phyloP scores from a whole-genome alignment of 1,284 basidiomycete genomes.

The Mixia osmundae region DNA sequence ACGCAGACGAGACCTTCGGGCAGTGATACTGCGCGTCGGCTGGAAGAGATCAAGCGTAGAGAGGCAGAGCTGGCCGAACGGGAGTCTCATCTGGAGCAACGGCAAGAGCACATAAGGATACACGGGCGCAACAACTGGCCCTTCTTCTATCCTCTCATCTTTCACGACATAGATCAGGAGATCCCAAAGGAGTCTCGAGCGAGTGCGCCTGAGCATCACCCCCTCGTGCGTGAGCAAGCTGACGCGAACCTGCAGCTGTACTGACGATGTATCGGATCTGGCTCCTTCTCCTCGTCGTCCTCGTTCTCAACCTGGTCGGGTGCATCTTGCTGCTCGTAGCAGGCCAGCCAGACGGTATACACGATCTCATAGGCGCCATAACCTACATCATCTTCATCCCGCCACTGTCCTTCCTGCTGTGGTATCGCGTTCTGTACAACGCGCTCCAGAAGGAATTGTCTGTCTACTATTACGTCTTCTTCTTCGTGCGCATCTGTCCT shows the following conservation, averaged over 20 bases:
- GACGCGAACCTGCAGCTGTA: too few relatives aligned
- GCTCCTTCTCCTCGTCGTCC: constrained; percentile 32
- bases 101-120: constrained; percentile 6
- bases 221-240: too few relatives aligned
- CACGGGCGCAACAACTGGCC: constrained; percentile 80
- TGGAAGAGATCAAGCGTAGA: constrained; percentile 9
- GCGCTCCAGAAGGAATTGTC: constrained; percentile 58
- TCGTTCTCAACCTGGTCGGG: constrained; percentile 72
- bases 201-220: too few relatives aligned
- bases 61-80: constrained; percentile 9
- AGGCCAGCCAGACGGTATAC: constrained; percentile 20
- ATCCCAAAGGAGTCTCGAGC: constrained; percentile 58
- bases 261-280: constrained; percentile 46
- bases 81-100: constrained; percentile 4
- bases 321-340: constrained; percentile 64
- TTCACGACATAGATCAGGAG: constrained; percentile 71
- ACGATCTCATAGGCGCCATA: constrained; percentile 10
- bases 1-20: too few relatives aligned
- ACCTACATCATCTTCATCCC: constrained; percentile 64
- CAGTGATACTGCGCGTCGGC: constrained; percentile 8
- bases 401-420: constrained; percentile 6
- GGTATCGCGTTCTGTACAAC: constrained; percentile 60
- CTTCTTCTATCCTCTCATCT: constrained; percentile 61
- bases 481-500: constrained; percentile 34
- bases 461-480: constrained; percentile 24